Evolutionary conservation across 2,329 filamentous ascomycete species (phyloP), one percentile per base, ranked within the genome.

Genomic region (Neopestalotiopsis sp.): DNA sequence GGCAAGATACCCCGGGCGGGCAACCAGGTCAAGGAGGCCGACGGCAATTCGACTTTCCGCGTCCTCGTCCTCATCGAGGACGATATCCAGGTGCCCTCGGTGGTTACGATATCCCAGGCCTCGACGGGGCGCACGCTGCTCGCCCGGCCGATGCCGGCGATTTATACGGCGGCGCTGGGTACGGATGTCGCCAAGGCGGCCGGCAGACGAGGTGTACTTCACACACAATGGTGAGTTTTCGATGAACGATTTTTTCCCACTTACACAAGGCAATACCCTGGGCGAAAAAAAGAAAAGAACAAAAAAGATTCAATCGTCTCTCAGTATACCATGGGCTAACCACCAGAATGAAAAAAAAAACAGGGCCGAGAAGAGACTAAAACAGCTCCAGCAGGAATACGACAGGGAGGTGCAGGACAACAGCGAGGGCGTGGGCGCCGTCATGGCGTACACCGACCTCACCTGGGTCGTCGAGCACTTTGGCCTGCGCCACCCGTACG

Each of bases 381-480:
- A 90, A 40, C 90, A 92, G 71, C 83, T 97, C 62, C 89, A 94
- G 65, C 85, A 85, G 69, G 94, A 97, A 83, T 95, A 97, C 73
- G 89, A 88, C 10, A 83, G 84, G 7, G 94, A 97, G 82, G 87
- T 91, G 76, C 87, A 86, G 73, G 84, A 85, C 71, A 97, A 97
- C 76, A 86, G 88, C 13, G 94, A 97, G 81, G 92, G 94, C 24
- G 89, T 97, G 20, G 94, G 92, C 1, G 82, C 97, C 68, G 90
- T 94, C 77, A 97, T 97, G 91, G 94, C 92, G 0, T 79, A 93
- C 62, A 89, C 94, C 69, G 94, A 97, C 80, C 93, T 91, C 77
- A 88, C 92, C 73, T 97, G 94, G 94, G 94, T 97, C 66, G 88
- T 94, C 75, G 85, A 90, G 61, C 93, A 94, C 74, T 97, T 97